Percentiles rank a stretch among this genome's conserved stretches.
Conservation (phyloP, 352 stramenopile species). For the Phytopythium vexans region DNA sequence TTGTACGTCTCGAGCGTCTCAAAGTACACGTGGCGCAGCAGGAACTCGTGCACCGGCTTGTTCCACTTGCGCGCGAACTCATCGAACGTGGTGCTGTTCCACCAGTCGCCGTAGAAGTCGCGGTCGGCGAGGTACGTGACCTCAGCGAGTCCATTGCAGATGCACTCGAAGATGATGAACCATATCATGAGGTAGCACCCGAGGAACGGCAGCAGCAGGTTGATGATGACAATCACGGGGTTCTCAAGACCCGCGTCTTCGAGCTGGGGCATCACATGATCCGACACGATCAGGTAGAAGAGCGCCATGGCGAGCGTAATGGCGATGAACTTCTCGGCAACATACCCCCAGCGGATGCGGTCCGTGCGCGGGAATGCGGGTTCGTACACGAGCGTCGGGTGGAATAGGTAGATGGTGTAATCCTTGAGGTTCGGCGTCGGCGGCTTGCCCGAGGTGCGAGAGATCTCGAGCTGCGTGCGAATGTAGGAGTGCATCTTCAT, state of each 20-base stretch:
- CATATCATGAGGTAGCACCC: constrained; percentile 95
- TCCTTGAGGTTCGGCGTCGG: constrained; percentile 41
- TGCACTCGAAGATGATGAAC: constrained; percentile 97
- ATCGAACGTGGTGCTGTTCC: constrained; percentile 94
- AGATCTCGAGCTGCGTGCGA: constrained; percentile 64
- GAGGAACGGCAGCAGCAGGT: constrained; percentile 91
- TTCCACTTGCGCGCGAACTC: constrained; percentile 95
- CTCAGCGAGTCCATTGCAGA: constrained; percentile 95
- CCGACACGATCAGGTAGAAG: constrained; percentile 90
- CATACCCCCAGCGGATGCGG: constrained; percentile 80
- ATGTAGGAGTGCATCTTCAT: constrained; percentile 88
- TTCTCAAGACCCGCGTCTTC: constrained; percentile 62
- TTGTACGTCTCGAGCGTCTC: constrained; percentile 76
- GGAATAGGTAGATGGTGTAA: constrained; percentile 69
- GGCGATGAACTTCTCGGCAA: constrained; percentile 76
- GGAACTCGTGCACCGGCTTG: constrained; percentile 96
- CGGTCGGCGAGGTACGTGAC: constrained; percentile 88
- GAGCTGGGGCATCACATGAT: constrained; percentile 85
- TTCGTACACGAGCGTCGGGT: constrained; percentile 94
- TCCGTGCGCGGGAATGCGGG: constrained; percentile 87
- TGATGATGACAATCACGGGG: constrained; percentile 55
- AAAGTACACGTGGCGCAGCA: constrained; percentile 84
- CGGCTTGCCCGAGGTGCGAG: constrained; percentile 21
- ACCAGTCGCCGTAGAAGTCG: constrained; percentile 97
- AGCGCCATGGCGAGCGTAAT: constrained; percentile 77